Evolutionary conservation across 2,329 filamentous ascomycete species (phyloP).

Genomic region (Coniochaeta sp.): DNA sequence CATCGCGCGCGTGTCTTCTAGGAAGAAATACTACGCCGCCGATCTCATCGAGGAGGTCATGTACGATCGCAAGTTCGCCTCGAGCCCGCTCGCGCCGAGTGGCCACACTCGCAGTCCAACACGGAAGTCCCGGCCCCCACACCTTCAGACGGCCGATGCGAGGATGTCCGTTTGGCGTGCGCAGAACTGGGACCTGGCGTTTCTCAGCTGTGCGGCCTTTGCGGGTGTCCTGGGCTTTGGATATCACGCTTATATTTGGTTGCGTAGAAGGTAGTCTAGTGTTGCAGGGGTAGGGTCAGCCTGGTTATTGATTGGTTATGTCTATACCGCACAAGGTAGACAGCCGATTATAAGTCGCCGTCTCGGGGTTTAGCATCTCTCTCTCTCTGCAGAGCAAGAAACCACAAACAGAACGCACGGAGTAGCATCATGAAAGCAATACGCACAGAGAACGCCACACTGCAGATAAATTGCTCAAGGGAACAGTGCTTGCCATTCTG

Average conservation of each 20-base stretch:
- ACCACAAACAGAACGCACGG: too few relatives aligned
- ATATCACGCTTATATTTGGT: neutral
- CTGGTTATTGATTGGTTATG: too few relatives aligned
- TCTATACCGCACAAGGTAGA: too few relatives aligned
- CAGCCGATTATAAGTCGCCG: too few relatives aligned
- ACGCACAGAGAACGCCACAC: too few relatives aligned
- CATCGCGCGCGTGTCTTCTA: constrained; percentile 27
- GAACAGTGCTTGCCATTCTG: too few relatives aligned
- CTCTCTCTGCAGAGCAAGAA: too few relatives aligned
- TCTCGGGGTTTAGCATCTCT: too few relatives aligned
- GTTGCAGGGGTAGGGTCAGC: too few relatives aligned
- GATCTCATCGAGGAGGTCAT: constrained; percentile 34
- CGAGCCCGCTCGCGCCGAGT: neutral
- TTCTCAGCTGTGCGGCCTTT: neutral
- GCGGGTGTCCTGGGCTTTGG: neutral
- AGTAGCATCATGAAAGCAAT: too few relatives aligned
- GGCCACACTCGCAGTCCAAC: neutral
- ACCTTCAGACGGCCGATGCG: constrained; percentile 34
- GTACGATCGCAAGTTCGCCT: constrained; percentile 17
- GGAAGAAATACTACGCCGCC: constrained; percentile 28
- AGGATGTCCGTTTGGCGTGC: constrained; percentile 31
- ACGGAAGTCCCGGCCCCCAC: constrained; percentile 23
- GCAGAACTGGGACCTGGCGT: constrained; percentile 28
- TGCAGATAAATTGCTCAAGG: too few relatives aligned
- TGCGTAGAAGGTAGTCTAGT: neutral